These are phyloP conservation scores for Aspergillus sclerotialis DNA, from an alignment of 2,329 filamentous ascomycete species.

Conservation along the genomic window DNA sequence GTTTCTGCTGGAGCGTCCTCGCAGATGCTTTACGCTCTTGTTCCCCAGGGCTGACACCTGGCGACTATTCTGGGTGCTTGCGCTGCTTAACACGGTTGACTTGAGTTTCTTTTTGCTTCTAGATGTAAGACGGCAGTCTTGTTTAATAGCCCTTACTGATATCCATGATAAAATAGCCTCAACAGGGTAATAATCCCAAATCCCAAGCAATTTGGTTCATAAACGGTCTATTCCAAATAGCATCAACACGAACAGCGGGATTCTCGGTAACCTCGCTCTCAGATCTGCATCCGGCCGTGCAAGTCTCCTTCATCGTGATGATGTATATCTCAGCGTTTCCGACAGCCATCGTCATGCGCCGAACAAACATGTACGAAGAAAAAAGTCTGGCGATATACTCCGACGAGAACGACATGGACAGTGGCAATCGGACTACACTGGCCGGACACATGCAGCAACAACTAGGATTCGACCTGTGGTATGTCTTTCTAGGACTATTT, in stretches of 20 bases:
- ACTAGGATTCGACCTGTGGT: slow-evolving; percentile 94
- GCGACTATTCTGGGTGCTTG: slow-evolving; percentile 82
- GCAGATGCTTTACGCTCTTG: slow-evolving; percentile 86
- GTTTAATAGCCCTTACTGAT: slow-evolving; percentile 9
- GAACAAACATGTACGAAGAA: slow-evolving; percentile 95
- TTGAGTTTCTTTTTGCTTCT: slow-evolving; percentile 83
- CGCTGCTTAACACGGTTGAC: slow-evolving; percentile 73
- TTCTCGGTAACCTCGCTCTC: slow-evolving; percentile 74
- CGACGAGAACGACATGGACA: slow-evolving; percentile 41
- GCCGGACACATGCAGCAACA: slow-evolving; percentile 83
- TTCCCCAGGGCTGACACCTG: slow-evolving; percentile 83
- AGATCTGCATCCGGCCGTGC: slow-evolving; percentile 76
- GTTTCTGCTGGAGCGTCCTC: slow-evolving; percentile 85
- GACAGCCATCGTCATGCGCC: slow-evolving; percentile 86
- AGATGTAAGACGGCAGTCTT: slow-evolving; percentile 53
- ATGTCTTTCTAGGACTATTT: slow-evolving; percentile 85
- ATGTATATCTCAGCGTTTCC: slow-evolving; percentile 99
- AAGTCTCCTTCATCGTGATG: slow-evolving; percentile 96
- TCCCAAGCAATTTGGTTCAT: slow-evolving; percentile 62
- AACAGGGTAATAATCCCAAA: slow-evolving; percentile 61
- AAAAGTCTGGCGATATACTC: slow-evolving; percentile 58
- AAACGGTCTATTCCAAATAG: slow-evolving; percentile 82
- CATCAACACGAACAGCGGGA: slow-evolving; percentile 81
- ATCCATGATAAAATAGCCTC: slow-evolving; percentile 6
- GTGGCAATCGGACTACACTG: slow-evolving; percentile 54